A percentile compares a stretch with the other conserved stretches of the same genome.
Evolutionary conservation across 2,329 filamentous ascomycete species (phyloP).

Genomic region (Trichoderma hamatum): DNA sequence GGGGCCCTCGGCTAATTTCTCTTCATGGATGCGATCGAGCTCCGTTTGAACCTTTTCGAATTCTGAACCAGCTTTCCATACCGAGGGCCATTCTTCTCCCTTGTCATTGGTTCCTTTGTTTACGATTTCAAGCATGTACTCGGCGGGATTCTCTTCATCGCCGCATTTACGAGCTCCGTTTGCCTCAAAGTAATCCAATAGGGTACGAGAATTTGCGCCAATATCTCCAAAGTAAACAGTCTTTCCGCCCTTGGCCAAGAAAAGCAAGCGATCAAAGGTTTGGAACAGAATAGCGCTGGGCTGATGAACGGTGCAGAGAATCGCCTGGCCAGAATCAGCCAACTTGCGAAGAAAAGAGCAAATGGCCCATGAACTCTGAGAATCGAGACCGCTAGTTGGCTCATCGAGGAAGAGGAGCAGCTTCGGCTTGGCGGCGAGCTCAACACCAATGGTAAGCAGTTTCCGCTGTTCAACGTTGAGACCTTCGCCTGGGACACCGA

Average conservation of each 20-base stretch:
- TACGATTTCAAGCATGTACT: constrained; percentile 69
- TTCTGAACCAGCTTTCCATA: constrained; percentile 63
- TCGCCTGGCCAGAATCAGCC: constrained; percentile 55
- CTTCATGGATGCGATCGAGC: constrained; percentile 63
- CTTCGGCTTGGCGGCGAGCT: constrained; percentile 59
- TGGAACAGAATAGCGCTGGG: constrained; percentile 57
- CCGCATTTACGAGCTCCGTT: constrained; percentile 65
- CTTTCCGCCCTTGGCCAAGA: constrained; percentile 65
- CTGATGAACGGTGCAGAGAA: constrained; percentile 60
- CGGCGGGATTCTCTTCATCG: constrained; percentile 70
- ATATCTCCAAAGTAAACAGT: constrained; percentile 73
- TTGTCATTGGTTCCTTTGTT: constrained; percentile 45
- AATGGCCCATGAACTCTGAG: constrained; percentile 66
- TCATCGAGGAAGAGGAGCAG: constrained; percentile 66
- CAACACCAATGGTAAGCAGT: constrained; percentile 63
- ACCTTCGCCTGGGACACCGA: constrained; percentile 64
- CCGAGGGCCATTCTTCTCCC: constrained; percentile 64
- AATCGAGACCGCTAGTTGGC: constrained; percentile 64
- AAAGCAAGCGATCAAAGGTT: constrained; percentile 62
- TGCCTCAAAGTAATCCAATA: constrained; percentile 66
- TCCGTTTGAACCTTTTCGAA: constrained; percentile 58
- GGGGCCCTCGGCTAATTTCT: constrained; percentile 40
- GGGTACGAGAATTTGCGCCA: constrained; percentile 58
- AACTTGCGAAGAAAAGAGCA: constrained; percentile 64
- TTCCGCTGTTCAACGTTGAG: constrained; percentile 66